These are phyloP conservation scores for Magnolia sinica DNA, from an alignment of 164 flowering plant species.

Conservation along the genomic window DNA sequence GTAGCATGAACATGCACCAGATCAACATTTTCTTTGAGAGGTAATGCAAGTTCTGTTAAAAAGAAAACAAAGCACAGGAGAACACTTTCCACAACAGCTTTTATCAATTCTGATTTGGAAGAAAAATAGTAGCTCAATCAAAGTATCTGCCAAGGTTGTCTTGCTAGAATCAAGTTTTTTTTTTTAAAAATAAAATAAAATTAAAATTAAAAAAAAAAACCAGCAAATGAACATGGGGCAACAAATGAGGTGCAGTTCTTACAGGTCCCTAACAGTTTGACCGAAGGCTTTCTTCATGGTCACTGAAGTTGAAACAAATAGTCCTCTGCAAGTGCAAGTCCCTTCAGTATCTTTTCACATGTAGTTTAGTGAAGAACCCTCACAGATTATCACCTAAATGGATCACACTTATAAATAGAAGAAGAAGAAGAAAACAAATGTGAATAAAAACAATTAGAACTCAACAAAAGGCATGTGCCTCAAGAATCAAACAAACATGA, in stretches of 20 bases:
- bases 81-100: background rate
- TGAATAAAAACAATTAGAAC: background rate
- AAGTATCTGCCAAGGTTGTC: background rate
- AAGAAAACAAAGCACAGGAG: background rate
- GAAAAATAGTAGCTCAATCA: background rate
- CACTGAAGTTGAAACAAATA: constrained; percentile 11
- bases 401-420: background rate
- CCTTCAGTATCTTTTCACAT: constrained; percentile 1
- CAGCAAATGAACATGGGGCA: background rate
- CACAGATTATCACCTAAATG: constrained; percentile 2
- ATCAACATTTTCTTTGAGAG: too few relatives aligned
- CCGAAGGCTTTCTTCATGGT: constrained; percentile 85
- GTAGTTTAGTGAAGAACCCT: background rate
- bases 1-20: background rate
- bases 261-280: constrained; percentile 95
- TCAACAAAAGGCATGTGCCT: background rate
- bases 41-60: background rate
- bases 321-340: constrained; percentile 9
- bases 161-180: background rate
- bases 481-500: background rate
- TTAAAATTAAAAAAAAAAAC: background rate
- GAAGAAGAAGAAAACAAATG: background rate
- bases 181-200: too few relatives aligned
- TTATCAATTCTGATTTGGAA: background rate
- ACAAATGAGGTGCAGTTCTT: constrained; percentile 25